Evolutionary conservation across 2,329 filamentous ascomycete genomes (phyloP), one percentile per base, ranked within the genome.

Genomic region (Scedosporium minutisporum): DNA sequence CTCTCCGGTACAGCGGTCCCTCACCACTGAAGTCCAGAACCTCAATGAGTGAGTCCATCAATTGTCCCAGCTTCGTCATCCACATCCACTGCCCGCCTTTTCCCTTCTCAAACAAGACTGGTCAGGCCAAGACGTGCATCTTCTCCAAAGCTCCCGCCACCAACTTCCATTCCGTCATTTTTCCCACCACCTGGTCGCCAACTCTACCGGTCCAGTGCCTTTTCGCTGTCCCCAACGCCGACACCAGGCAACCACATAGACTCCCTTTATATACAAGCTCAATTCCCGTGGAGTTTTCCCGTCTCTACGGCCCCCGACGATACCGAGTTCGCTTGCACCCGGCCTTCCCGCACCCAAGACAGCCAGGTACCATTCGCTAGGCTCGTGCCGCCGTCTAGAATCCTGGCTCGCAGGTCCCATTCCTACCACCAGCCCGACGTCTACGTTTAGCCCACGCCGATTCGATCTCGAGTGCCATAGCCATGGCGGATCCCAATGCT

Each of bases 401-500:
- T 21, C 44, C 44, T n/a, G 44, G 44, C 21, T 48, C 44, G 44
- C 44, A 16, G 44, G 44, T 48, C 44, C 16, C 33, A 10, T 38
- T 48, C 44, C 44, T 21, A 21, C 18, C 44, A 18, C 14, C 44
- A 38, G 16, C 44, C 44, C 44, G 5, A 6, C 44, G 6, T 48
- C 44, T 21, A 18, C 44, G 44, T 18, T 18, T 48, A 48, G 44
- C 44, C 44, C 44, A n/a, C 18, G 16, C 18, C n/a, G 16, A 14
- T 48, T 48, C 55, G 44, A 21, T 41, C 41, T 21, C 25, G 16
- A 23, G 25, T 18, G 38, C 21, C 18, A 51, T n/a, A 29, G 21
- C 41, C 62, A 77, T 77, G 76, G 73, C 76, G 65, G 76, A 77
- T 66, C 80, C 86, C 63, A 85, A 84, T 69, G 81, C 83, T 73